A percentile compares a stretch with the other conserved stretches of the same genome.
phyloP scores from a whole-genome alignment of 805 yeast species.

The Candida methanosorbosa region DNA sequence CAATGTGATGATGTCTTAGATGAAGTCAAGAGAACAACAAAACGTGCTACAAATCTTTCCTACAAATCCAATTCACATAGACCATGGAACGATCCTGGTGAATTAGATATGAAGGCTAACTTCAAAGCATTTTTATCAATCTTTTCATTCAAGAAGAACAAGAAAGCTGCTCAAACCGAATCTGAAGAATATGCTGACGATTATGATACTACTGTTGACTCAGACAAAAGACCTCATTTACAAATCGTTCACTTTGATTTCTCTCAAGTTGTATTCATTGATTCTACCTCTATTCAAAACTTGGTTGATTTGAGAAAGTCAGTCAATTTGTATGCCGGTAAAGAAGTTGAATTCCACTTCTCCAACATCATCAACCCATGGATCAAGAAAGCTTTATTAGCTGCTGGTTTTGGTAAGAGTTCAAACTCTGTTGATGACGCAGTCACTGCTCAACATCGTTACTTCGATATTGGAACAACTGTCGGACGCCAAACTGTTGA shows the following conservation, averaged over 20 bases:
- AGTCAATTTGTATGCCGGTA: slow-evolving; percentile 63
- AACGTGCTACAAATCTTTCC: slow-evolving; percentile 44
- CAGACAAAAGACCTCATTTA: slow-evolving; percentile 56
- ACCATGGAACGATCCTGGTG: slow-evolving; percentile 92
- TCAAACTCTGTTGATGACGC: not conserved
- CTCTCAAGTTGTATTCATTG: slow-evolving; percentile 65
- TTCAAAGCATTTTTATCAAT: not conserved
- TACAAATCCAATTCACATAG: slow-evolving; percentile 44
- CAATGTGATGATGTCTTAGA: slow-evolving; percentile 66
- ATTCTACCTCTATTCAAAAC: slow-evolving; percentile 72
- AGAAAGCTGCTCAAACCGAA: slow-evolving; percentile 8
- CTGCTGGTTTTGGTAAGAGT: slow-evolving; percentile 62
- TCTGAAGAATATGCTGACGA: slow-evolving; percentile 19
- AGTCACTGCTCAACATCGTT: slow-evolving; percentile 6
- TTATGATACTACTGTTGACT: slow-evolving; percentile 8
- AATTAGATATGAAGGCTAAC: slow-evolving; percentile 27
- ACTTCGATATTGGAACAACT: slow-evolving; percentile 1
- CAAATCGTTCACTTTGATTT: slow-evolving; percentile 75
- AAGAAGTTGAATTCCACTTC: slow-evolving; percentile 85
- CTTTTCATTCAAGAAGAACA: slow-evolving; percentile 5
- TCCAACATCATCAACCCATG: slow-evolving; percentile 80
- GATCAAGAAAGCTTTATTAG: slow-evolving; percentile 69
- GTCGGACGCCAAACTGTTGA: not conserved
- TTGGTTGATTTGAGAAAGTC: slow-evolving; percentile 70
- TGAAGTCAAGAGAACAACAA: slow-evolving; percentile 52